Conservation (phyloP, 441 rosid species). For the Gossypium lobatum region DNA sequence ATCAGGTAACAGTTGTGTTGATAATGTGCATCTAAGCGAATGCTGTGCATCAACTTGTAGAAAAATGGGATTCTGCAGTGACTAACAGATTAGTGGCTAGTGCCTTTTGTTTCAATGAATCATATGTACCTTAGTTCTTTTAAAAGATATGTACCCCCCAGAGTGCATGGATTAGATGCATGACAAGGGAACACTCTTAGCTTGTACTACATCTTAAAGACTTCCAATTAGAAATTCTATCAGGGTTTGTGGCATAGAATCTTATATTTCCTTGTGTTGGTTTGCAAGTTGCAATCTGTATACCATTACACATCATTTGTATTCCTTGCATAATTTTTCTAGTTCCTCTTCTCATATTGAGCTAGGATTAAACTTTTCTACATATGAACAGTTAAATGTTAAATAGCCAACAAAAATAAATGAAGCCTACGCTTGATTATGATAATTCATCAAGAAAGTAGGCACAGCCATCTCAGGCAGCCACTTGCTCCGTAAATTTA, state of each 20-base stretch:
- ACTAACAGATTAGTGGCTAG: conserved; percentile 10
- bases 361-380: background rate
- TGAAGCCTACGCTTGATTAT: background rate
- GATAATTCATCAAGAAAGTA: background rate
- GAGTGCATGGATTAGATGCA: background rate
- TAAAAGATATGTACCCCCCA: background rate
- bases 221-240: background rate
- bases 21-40: background rate
- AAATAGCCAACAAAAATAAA: background rate
- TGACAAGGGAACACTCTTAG: background rate
- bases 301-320: background rate
- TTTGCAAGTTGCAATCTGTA: background rate
- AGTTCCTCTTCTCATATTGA: background rate
- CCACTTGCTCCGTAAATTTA: background rate
- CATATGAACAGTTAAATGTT: background rate
- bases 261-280: background rate
- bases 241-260: background rate
- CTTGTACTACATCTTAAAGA: background rate
- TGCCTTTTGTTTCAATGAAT: background rate
- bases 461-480: background rate
- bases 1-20: conserved; percentile 8
- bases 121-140: conserved; percentile 10
- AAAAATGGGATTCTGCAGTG: background rate
- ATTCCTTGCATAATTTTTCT: background rate
- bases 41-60: conserved; percentile 3